Conservation (phyloP, 2,329 filamentous ascomycete genomes). For the Ceratocystis cubensis region DNA sequence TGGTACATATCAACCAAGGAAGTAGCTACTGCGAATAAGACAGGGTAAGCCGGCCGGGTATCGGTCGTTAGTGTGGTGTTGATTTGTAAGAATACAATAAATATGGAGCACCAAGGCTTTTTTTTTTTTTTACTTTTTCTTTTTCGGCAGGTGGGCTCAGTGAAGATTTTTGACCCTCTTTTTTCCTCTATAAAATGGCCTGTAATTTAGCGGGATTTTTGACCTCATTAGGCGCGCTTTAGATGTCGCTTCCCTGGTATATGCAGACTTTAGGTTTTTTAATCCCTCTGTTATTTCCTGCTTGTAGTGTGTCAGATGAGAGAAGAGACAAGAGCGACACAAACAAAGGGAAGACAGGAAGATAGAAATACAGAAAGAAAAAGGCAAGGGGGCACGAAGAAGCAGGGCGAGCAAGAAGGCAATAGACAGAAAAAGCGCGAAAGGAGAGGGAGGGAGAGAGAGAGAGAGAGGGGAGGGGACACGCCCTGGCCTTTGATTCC, state of each 20-base stretch:
- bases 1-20: neutral
- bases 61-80: neutral
- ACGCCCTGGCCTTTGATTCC: neutral
- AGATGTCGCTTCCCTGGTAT: neutral
- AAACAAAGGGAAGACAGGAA: neutral
- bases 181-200: neutral
- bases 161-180: neutral
- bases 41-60: neutral
- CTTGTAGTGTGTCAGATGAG: neutral
- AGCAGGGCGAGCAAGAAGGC: no score
- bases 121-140: neutral
- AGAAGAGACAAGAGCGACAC: neutral
- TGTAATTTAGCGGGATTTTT: neutral
- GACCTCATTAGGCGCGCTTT: neutral
- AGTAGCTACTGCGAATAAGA: no score
- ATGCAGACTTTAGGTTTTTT: neutral
- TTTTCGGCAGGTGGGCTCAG: neutral
- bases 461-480: neutral
- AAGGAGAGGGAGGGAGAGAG: neutral
- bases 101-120: neutral
- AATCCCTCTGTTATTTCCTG: neutral
- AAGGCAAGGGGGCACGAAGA: no score
- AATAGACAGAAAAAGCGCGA: neutral
- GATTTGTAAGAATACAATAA: slow-evolving; percentile 4
- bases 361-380: neutral